Conservation (phyloP, 2,329 filamentous ascomycete species). For the Balansia obtecta region DNA sequence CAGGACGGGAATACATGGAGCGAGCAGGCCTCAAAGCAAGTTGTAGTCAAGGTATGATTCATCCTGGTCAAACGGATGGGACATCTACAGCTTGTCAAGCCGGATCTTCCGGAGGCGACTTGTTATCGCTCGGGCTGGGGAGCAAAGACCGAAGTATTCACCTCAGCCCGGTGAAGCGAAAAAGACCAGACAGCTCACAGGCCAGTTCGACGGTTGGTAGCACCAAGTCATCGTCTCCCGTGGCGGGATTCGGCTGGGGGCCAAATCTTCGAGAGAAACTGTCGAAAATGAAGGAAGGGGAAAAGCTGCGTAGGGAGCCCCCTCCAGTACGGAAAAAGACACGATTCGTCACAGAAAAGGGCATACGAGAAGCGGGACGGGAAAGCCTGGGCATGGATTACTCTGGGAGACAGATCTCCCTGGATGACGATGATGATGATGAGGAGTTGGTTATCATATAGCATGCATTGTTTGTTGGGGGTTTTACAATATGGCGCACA, state of each 20-base stretch:
- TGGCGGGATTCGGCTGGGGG: conserved; percentile 41
- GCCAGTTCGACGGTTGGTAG: conserved; percentile 16
- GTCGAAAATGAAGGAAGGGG: conserved; percentile 48
- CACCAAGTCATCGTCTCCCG: conserved; percentile 10
- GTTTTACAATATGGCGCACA: not conserved
- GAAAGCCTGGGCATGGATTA: conserved; percentile 55
- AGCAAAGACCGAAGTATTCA: conserved; percentile 33
- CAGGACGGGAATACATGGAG: conserved; percentile 61
- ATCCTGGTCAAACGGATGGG: not conserved
- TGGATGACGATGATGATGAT: conserved; percentile 36
- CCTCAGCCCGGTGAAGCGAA: conserved; percentile 49
- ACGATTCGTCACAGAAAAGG: conserved; percentile 65
- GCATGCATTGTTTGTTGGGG: conserved; percentile 7
- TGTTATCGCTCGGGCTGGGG: conserved; percentile 23
- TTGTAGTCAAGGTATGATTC: not conserved
- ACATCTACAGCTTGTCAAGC: conserved; percentile 11
- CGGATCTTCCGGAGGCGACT: conserved; percentile 26
- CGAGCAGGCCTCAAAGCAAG: conserved; percentile 14
- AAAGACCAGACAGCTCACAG: conserved; percentile 39
- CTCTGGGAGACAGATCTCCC: conserved; percentile 19
- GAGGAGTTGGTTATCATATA: conserved; percentile 41
- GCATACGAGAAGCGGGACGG: conserved; percentile 63
- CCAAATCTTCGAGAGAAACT: conserved; percentile 41
- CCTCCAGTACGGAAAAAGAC: conserved; percentile 57
- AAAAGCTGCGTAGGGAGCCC: conserved; percentile 28